Evolutionary conservation across 306 rosid species (phyloP).

Genomic region (Lathyrus sativus): DNA sequence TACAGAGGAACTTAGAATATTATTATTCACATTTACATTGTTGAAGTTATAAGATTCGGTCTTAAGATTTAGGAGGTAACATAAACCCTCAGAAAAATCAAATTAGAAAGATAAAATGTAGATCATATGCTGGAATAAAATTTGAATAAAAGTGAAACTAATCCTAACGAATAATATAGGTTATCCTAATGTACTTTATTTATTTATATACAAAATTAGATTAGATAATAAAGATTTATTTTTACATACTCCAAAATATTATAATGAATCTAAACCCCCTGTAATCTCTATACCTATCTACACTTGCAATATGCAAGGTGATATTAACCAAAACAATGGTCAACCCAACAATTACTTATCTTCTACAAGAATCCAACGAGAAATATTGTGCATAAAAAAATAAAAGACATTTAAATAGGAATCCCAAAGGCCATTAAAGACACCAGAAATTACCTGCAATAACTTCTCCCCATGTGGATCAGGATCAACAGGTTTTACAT

Average conservation of each 20-base stretch:
- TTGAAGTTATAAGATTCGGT: slow-evolving; percentile 1
- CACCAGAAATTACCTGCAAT: slow-evolving; percentile 66
- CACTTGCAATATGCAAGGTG: background rate
- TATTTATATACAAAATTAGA: background rate
- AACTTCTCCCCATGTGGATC: slow-evolving; percentile 93
- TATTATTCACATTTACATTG: slow-evolving; percentile 1
- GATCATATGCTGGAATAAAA: background rate
- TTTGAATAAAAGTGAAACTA: background rate
- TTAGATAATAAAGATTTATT: background rate
- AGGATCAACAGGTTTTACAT: slow-evolving; percentile 86
- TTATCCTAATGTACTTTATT: background rate
- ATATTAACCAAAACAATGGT: background rate
- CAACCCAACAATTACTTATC: background rate
- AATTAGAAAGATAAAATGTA: background rate
- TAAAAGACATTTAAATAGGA: slow-evolving; percentile 23
- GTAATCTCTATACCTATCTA: background rate
- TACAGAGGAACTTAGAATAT: background rate
- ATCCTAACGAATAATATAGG: background rate
- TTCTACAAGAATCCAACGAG: slow-evolving; percentile 25
- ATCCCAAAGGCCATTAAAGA: slow-evolving; percentile 28
- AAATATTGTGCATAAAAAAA: background rate
- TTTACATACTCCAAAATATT: background rate
- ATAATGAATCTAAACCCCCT: background rate
- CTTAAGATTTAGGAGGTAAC: background rate
- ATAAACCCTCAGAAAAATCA: background rate